phyloP scores from a whole-genome alignment of 164 flowering plant genomes.

The Platanus orientalis region DNA sequence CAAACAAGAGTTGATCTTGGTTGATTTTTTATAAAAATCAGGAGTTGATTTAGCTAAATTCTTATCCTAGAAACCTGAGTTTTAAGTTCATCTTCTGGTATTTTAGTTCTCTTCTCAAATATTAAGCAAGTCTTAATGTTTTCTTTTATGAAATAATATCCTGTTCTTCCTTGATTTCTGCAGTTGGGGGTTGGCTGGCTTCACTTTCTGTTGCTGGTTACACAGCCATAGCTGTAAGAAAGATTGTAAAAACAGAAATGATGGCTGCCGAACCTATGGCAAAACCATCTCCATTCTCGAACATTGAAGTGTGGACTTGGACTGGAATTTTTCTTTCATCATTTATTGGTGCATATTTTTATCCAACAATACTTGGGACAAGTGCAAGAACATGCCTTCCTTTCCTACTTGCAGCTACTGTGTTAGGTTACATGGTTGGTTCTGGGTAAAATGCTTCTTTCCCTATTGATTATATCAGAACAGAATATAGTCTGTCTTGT shows the following conservation, averaged over 20 bases:
- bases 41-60: neutral
- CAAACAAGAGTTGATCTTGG: neutral
- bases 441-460: slow-evolving; percentile 52
- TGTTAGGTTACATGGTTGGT: slow-evolving; percentile 87
- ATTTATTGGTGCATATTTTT: slow-evolving; percentile 48
- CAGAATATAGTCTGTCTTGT: neutral
- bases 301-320: slow-evolving; percentile 65
- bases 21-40: neutral
- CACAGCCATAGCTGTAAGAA: slow-evolving; percentile 89
- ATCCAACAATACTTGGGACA: slow-evolving; percentile 73
- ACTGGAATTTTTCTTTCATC: slow-evolving; percentile 56
- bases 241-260: slow-evolving; percentile 83
- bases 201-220: slow-evolving; percentile 87
- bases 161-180: slow-evolving; percentile 13
- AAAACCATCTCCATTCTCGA: slow-evolving; percentile 80
- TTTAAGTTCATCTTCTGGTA: neutral
- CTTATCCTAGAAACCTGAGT: neutral
- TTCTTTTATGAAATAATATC: neutral
- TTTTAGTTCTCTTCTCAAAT: neutral
- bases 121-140: neutral
- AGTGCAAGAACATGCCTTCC: slow-evolving; percentile 87
- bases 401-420: slow-evolving; percentile 84
- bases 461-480: neutral
- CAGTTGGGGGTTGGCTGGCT: slow-evolving; percentile 95
- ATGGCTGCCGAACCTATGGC: slow-evolving; percentile 82